Evolutionary conservation across 805 yeast genomes (phyloP), one percentile per base, ranked within the genome.

Genomic region (Kuraishia ogatae): DNA sequence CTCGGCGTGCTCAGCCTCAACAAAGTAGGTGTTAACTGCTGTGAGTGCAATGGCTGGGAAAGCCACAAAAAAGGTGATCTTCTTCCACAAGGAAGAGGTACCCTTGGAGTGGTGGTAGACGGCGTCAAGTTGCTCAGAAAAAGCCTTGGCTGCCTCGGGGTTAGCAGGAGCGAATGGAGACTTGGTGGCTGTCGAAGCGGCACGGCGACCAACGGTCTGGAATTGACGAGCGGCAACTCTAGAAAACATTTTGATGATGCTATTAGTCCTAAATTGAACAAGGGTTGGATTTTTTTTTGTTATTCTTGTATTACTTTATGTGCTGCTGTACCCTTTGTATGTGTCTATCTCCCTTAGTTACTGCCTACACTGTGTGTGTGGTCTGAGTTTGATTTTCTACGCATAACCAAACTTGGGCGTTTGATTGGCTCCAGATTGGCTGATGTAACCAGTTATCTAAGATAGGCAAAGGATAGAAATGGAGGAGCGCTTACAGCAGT

Each of bases 1-100:
- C 66, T 85, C 80, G 63, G 94, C 91, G 73, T 94, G 99, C 72
- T 87, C 89, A 66, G 79, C 74, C 79, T 93, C 99, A 68, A 86
- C 79, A 64, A 81, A 82, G 73, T 80, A 84, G 55, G 94, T 89
- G 77, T 90, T 90, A 67, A 85, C 78, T 52, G 94, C 88, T 61
- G 93, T 79, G 65, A 82, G 78, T 57, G 80, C 72, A 63, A 92
- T 82, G 54, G 89, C 88, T 64, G 99, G 99, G 52, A 86, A 71
- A 56, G 96, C 96, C 57, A 90, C 83, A 57, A 81, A 80, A 67
- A 81, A 75, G 50, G 96, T 81, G 74, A 93, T 80, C 71, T 88
- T 92, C 73, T 82, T 84, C 99, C 99, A 93, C 64, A 85, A 76
- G 50, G 74, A 72, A 58, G 96, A 79, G 61, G 97, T 85, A 61